These are phyloP conservation scores for Venturia effusa DNA, from an alignment of 2,329 filamentous ascomycete genomes.

Conservation along the genomic window DNA sequence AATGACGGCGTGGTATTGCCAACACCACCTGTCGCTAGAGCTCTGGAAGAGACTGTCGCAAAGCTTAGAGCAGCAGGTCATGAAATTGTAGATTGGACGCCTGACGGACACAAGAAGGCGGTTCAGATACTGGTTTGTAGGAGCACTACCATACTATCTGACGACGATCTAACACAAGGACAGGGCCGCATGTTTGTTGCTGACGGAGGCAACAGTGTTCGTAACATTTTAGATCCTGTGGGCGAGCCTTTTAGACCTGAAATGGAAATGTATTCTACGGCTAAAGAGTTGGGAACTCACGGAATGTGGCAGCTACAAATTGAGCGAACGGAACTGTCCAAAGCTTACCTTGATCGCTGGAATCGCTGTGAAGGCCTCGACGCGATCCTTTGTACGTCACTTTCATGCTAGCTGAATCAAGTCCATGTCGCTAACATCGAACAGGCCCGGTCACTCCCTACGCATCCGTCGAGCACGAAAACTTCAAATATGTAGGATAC, in stretches of 20 bases:
- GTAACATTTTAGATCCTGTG: constrained; percentile 28
- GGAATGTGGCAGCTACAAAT: constrained; percentile 40
- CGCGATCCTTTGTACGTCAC: constrained; percentile 27
- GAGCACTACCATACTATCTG: constrained; percentile 11
- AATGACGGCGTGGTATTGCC: constrained; percentile 16
- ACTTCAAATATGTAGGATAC: constrained; percentile 36
- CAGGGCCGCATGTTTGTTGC: constrained; percentile 35
- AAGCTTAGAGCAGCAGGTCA: constrained; percentile 41
- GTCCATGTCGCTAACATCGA: neutral
- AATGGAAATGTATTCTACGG: constrained; percentile 34
- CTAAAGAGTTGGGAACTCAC: constrained; percentile 32
- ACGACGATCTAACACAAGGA: constrained; percentile 7
- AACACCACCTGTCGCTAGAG: constrained; percentile 15
- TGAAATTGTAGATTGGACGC: constrained; percentile 46
- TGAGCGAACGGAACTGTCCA: constrained; percentile 33
- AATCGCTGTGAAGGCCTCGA: constrained; percentile 29
- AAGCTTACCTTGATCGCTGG: constrained; percentile 36
- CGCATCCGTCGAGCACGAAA: constrained; percentile 29
- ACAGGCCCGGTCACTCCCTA: constrained; percentile 34
- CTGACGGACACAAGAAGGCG: constrained; percentile 41
- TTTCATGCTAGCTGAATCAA: neutral
- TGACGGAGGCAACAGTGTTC: constrained; percentile 40
- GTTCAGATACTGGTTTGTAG: constrained; percentile 36
- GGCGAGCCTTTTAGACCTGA: constrained; percentile 38
- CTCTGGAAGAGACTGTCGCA: constrained; percentile 35